These are phyloP conservation scores for Hansenula lynferdii DNA, from an alignment of 1,139 yeast genomes.

Conservation along the genomic window DNA sequence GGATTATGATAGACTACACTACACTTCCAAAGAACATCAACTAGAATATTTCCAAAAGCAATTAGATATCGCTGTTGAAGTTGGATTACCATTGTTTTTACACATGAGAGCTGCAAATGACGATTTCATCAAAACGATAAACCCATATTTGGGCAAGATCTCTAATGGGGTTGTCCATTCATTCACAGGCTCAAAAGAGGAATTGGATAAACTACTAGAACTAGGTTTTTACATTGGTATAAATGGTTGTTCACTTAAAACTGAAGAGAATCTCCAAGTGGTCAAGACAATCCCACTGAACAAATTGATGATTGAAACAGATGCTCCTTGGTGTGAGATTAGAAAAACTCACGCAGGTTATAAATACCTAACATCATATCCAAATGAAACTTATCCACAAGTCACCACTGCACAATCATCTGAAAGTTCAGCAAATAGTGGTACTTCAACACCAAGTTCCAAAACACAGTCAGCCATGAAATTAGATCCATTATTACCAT, in stretches of 20 bases:
- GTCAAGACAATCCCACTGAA: constrained; percentile 64
- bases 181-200: constrained; percentile 70
- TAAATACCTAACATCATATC: constrained; percentile 47
- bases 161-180: constrained; percentile 72
- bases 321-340: constrained; percentile 98
- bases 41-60: constrained; percentile 63
- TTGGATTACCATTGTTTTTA: constrained; percentile 69
- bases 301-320: constrained; percentile 79
- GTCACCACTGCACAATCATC: constrained; percentile 19
- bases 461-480: too few species aligned
- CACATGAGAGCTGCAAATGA: constrained; percentile 89
- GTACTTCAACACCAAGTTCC: too few species aligned
- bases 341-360: constrained; percentile 78
- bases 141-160: constrained; percentile 44
- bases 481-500: constrained; percentile 48
- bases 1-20: constrained; percentile 86
- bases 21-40: constrained; percentile 67
- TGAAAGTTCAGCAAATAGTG: too few species aligned
- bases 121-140: constrained; percentile 63
- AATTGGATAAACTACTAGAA: constrained; percentile 39
- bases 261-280: constrained; percentile 66
- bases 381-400: constrained; percentile 51
- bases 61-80: constrained; percentile 52
- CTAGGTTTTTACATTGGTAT: constrained; percentile 73
- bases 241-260: constrained; percentile 89